A percentile compares a stretch with the other conserved stretches of the same genome.
These are phyloP conservation scores for Amanita subjunquillea DNA, from an alignment of 768 basidiomycete genomes.

Conservation along the genomic window DNA sequence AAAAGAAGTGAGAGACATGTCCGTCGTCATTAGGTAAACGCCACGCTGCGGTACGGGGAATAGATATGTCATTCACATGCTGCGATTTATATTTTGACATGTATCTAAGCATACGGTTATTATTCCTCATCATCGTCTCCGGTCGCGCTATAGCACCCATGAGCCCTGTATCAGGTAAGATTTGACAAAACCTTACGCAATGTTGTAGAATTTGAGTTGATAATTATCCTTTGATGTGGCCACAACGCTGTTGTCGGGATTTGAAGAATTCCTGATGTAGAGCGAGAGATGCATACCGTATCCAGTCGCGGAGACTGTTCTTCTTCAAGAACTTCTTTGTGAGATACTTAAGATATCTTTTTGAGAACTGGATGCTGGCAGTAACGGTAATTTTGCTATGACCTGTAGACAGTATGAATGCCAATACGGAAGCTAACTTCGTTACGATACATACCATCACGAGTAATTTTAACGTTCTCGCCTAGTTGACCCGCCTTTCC, in stretches of 20 bases:
- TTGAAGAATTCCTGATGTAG: slow-evolving; percentile 1
- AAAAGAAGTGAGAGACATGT: slow-evolving; percentile 25
- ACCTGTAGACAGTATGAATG: slow-evolving; percentile 28
- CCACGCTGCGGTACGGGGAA: too few relatives aligned
- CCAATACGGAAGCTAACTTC: background rate
- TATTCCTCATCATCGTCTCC: slow-evolving; percentile 23
- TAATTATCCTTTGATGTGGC: slow-evolving; percentile 90
- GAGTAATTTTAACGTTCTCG: slow-evolving; percentile 77
- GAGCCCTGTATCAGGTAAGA: background rate
- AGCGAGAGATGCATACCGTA: slow-evolving; percentile 46
- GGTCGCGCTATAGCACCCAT: slow-evolving; percentile 8
- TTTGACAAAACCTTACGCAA: slow-evolving; percentile 46
- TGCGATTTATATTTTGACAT: background rate
- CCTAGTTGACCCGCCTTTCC: slow-evolving; percentile 88
- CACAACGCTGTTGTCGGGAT: slow-evolving; percentile 51
- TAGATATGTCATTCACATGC: background rate
- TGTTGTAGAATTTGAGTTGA: slow-evolving; percentile 92
- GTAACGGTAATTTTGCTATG: slow-evolving; percentile 78
- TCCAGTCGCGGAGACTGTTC: slow-evolving; percentile 92
- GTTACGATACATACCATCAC: slow-evolving; percentile 50
- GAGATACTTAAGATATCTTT: slow-evolving; percentile 96
- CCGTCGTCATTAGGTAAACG: too few relatives aligned
- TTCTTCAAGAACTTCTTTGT: slow-evolving; percentile 99
- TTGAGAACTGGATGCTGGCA: slow-evolving; percentile 85
- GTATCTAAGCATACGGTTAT: background rate